These are phyloP conservation scores for Capsicum pubescens DNA, from an alignment of 257 asterid species.

Conservation along the genomic window DNA sequence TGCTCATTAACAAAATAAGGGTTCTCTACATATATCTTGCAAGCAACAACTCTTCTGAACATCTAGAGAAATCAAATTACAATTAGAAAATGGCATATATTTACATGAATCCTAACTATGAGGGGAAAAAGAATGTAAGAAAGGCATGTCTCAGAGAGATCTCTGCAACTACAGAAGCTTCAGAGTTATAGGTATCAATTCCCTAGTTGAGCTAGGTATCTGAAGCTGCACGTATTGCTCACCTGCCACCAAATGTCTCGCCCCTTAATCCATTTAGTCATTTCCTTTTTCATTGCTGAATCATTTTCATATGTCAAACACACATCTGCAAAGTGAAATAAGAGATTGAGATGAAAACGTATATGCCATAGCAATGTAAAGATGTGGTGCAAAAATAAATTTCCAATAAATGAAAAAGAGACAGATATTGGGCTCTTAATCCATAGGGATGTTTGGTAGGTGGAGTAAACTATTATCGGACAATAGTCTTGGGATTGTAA, in stretches of 20 bases:
- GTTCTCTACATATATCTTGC: constrained; percentile 11
- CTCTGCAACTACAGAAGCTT: constrained; percentile 17
- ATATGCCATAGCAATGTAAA: constrained; percentile 2
- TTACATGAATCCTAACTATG: not conserved
- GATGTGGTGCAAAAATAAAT: not conserved
- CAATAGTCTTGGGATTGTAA: too few species aligned
- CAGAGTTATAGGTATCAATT: constrained; percentile 5
- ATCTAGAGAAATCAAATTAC: not conserved
- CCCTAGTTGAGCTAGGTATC: not conserved
- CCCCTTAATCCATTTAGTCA: constrained; percentile 81
- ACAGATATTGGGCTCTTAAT: not conserved
- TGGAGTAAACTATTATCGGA: too few species aligned
- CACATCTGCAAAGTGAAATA: constrained; percentile 61
- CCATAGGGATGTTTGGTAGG: not conserved
- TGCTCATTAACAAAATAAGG: not conserved
- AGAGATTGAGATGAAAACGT: constrained; percentile 28
- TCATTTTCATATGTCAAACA: constrained; percentile 84
- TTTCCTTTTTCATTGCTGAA: constrained; percentile 76
- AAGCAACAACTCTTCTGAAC: constrained; percentile 18
- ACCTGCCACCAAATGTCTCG: constrained; percentile 99
- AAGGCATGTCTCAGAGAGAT: not conserved
- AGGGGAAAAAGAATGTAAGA: not conserved
- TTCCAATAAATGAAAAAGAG: constrained; percentile 1
- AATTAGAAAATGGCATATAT: not conserved
- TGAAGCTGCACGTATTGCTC: constrained; percentile 9